These are phyloP conservation scores for Solanum piurae DNA, from an alignment of 257 asterid genomes.

Conservation along the genomic window DNA sequence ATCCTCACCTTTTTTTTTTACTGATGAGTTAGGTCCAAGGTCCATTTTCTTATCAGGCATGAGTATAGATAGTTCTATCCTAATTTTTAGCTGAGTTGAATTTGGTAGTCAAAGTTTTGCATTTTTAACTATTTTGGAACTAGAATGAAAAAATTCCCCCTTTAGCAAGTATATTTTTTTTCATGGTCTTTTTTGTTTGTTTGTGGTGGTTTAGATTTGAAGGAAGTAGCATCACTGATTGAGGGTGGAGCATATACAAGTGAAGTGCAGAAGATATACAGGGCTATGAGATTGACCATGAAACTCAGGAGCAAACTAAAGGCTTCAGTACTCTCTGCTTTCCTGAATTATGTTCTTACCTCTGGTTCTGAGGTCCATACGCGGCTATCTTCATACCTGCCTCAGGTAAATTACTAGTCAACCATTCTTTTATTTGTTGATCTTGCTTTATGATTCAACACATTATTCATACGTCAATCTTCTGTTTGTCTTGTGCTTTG, in stretches of 20 bases:
- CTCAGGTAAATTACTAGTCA: conserved; percentile 25
- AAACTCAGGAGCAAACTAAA: conserved; percentile 52
- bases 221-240: conserved; percentile 54
- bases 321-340: conserved; percentile 39
- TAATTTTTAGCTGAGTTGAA: neutral
- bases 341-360: conserved; percentile 39
- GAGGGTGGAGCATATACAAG: conserved; percentile 69
- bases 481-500: neutral
- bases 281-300: conserved; percentile 66
- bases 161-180: neutral
- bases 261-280: conserved; percentile 54
- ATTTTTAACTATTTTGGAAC: neutral
- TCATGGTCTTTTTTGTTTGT: neutral
- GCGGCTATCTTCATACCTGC: conserved; percentile 43
- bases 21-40: neutral
- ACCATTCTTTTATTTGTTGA: neutral
- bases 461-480: neutral
- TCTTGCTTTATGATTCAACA: neutral
- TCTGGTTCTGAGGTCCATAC: conserved; percentile 65
- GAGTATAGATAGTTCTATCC: neutral
- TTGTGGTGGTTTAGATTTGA: conserved; percentile 28
- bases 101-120: neutral
- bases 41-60: neutral
- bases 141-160: conserved; percentile 1
- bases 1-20: neutral